Percentiles rank a stretch among this genome's conserved stretches.
phyloP scores from a whole-genome alignment of 2,329 filamentous ascomycete genomes.

The Saccharata proteae region DNA sequence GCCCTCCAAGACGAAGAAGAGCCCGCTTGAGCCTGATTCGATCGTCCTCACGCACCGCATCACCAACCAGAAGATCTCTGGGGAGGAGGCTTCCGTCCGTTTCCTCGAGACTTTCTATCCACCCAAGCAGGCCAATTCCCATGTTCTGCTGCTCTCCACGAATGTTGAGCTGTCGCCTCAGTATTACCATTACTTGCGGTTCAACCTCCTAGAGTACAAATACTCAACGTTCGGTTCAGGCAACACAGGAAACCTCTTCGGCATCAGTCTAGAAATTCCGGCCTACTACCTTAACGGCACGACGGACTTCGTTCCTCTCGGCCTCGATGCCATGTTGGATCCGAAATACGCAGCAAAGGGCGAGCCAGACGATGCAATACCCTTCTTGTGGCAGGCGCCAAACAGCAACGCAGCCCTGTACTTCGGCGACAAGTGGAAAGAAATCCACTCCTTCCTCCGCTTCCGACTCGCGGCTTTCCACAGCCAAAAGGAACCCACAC shows the following conservation, averaged over 20 bases:
- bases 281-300: slow-evolving; percentile 49
- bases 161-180: slow-evolving; percentile 67
- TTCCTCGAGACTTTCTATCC: slow-evolving; percentile 88
- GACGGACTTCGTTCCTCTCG: slow-evolving; percentile 40
- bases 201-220: slow-evolving; percentile 61
- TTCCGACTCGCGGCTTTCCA: slow-evolving; percentile 38
- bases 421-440: slow-evolving; percentile 75
- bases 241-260: slow-evolving; percentile 50
- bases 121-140: slow-evolving; percentile 46
- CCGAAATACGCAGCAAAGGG: slow-evolving; percentile 17
- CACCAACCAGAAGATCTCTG: slow-evolving; percentile 42
- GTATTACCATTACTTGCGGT: slow-evolving; percentile 81
- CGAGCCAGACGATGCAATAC: slow-evolving; percentile 27
- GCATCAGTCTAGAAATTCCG: slow-evolving; percentile 70
- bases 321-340: slow-evolving; percentile 23
- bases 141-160: slow-evolving; percentile 75
- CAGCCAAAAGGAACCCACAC: slow-evolving; percentile 12
- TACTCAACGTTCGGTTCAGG: slow-evolving; percentile 46
- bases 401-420: slow-evolving; percentile 72
- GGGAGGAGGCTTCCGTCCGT: slow-evolving; percentile 60
- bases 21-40: slow-evolving; percentile 28
- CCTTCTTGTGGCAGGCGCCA: slow-evolving; percentile 78
- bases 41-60: slow-evolving; percentile 68
- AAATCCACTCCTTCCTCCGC: slow-evolving; percentile 70
- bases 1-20: slow-evolving; percentile 32